Evolutionary conservation across 306 rosid genomes (phyloP), one percentile per base, ranked within the genome.

Genomic region (Cyclanthera cordifolia): DNA sequence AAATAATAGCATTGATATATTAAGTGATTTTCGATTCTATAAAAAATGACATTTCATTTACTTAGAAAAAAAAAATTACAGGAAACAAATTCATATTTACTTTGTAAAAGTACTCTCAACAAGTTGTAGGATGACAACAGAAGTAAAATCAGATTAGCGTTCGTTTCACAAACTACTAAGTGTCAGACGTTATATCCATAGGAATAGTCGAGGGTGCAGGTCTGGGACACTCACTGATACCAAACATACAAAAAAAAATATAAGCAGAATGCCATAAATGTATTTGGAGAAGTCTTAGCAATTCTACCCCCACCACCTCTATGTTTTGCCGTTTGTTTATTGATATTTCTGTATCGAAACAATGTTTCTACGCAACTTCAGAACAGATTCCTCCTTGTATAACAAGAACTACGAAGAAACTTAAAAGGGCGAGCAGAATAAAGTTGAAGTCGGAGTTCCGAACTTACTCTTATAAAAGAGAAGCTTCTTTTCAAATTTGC

Each of bases 391-490:
- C 11, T 5, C 9, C 9, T 39, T 56, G 11, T 41, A 63, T 0
- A 67, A 67, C 39, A 67, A 46, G 3, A 9, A 16, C 34, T 0
- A 45, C 2, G 6, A 67, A 30, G 17, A 13, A 67, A 28, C 10
- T 47, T 24, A 27, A 27, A 3, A 48, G 21, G 50, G 10, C 11
- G 2, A 48, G 6, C 8, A 19, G 9, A 16, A 68, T 68, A 45
- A n/a, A 68, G 58, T 39, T 21, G 5, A 43, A 11, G 30, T 39
- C 32, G 43, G 70, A 64, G 19, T 21, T 43, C 12, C 4, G 32
- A 28, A 68, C 72, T 68, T 59, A 68, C 72, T 50, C 58, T 49
- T 45, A 50, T 68, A 68, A 30, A 68, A 68, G 30, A 50, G 58
- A 46, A 68, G 19, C 72, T 68, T 48, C 59, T 68, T 68, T 20